Percentiles rank a stretch among this genome's conserved stretches.
phyloP scores from a whole-genome alignment of 208 protist genomes.

The Wallacemonas sp. region DNA sequence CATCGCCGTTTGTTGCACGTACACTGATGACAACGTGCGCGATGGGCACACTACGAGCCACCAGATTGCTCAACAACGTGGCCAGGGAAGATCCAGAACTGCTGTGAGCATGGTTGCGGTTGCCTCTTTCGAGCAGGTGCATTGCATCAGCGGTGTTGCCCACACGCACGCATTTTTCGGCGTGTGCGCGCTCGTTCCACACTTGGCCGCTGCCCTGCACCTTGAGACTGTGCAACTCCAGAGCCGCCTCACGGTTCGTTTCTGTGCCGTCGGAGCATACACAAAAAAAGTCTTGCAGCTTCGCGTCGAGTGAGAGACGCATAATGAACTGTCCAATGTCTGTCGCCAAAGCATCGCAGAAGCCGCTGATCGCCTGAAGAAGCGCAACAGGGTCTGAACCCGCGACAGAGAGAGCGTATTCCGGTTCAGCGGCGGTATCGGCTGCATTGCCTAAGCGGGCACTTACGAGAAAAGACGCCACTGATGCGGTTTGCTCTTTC shows the following conservation, averaged over 20 bases:
- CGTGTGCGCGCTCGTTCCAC: slow-evolving; percentile 15
- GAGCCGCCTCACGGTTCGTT: slow-evolving; percentile 17
- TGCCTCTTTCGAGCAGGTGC: slow-evolving; percentile 16
- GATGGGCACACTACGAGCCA: not conserved
- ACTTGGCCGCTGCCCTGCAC: slow-evolving; percentile 7
- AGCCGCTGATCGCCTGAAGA: slow-evolving; percentile 10
- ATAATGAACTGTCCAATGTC: slow-evolving; percentile 13
- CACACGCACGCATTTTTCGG: slow-evolving; percentile 15
- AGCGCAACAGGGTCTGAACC: slow-evolving; percentile 2
- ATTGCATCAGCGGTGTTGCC: slow-evolving; percentile 28
- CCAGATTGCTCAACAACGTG: not conserved
- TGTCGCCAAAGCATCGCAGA: not conserved
- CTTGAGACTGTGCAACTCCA: slow-evolving; percentile 7
- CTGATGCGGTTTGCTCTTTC: not conserved
- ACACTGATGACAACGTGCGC: slow-evolving; percentile 8
- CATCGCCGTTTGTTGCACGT: slow-evolving; percentile 11
- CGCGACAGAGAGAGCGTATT: not conserved
- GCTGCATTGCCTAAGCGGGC: not conserved
- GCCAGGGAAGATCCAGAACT: slow-evolving; percentile 3
- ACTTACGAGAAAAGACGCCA: not conserved
- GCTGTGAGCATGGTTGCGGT: not conserved
- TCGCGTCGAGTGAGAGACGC: slow-evolving; percentile 11
- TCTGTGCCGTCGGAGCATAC: slow-evolving; percentile 18
- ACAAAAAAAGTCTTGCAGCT: slow-evolving; percentile 17
- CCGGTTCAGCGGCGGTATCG: not conserved